A percentile compares a stretch with the other conserved stretches of the same genome.
These are phyloP conservation scores for Suhomyces bokatorum DNA, from an alignment of 1,139 yeast genomes.

Conservation along the genomic window DNA sequence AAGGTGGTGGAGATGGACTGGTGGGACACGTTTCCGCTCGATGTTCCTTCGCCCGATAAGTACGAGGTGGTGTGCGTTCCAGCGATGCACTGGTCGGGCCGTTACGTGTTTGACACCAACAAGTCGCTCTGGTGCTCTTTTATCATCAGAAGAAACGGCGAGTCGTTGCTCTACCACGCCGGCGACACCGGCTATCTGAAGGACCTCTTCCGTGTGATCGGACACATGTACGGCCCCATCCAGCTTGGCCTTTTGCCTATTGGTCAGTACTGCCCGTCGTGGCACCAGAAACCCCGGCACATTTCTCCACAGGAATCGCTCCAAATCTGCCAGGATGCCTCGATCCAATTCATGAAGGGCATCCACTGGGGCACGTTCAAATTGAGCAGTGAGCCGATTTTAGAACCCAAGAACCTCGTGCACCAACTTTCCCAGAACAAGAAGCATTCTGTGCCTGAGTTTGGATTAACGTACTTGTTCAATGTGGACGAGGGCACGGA, in stretches of 20 bases:
- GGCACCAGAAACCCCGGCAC: conserved; percentile 93
- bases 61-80: conserved; percentile 89
- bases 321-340: conserved; percentile 62
- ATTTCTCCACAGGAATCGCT: conserved; percentile 79
- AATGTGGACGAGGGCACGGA: conserved; percentile 23
- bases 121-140: conserved; percentile 87
- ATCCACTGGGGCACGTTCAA: conserved; percentile 97
- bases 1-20: conserved; percentile 75
- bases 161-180: conserved; percentile 80
- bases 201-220: conserved; percentile 67
- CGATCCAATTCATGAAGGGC: conserved; percentile 69
- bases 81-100: conserved; percentile 97
- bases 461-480: conserved; percentile 44
- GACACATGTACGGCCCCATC: conserved; percentile 62
- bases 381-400: conserved; percentile 79
- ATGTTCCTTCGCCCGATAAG: conserved; percentile 41
- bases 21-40: conserved; percentile 74
- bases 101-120: conserved; percentile 76
- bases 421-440: conserved; percentile 28
- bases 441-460: conserved; percentile 37
- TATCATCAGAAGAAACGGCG: conserved; percentile 60
- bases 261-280: conserved; percentile 92
- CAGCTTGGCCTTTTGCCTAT: conserved; percentile 79
- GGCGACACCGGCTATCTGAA: conserved; percentile 91
- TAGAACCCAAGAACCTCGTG: conserved; percentile 67